These are phyloP conservation scores for Melampsora larici-populina DNA, from an alignment of 1,284 basidiomycete species.

Conservation along the genomic window DNA sequence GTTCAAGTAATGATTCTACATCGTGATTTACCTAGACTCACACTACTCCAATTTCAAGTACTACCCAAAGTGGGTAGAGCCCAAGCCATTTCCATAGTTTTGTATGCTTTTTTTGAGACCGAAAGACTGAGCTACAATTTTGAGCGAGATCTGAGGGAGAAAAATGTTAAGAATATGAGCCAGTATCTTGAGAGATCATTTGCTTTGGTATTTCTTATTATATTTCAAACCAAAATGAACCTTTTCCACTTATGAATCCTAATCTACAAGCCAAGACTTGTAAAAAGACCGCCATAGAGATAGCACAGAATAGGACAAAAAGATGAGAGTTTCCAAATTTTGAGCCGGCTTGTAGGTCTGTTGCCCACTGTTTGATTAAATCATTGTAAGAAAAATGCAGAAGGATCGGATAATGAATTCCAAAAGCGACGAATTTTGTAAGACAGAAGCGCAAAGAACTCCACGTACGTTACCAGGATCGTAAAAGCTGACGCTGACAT, in stretches of 20 bases:
- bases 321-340: conserved; percentile 26
- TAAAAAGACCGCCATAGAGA: conserved; percentile 33
- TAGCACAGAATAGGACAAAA: conserved; percentile 17
- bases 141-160: conserved; percentile 32
- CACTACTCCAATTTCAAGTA: conserved; percentile 30
- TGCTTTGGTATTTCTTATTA: background rate
- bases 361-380: conserved; percentile 16
- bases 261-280: conserved; percentile 29
- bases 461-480: conserved; percentile 28
- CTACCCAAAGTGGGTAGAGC: conserved; percentile 24
- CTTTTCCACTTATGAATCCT: conserved; percentile 32
- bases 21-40: background rate
- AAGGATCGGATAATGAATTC: background rate
- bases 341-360: conserved; percentile 23
- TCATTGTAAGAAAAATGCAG: background rate
- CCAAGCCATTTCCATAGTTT: background rate
- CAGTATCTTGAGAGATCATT: background rate
- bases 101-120: background rate
- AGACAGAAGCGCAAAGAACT: background rate
- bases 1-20: background rate
- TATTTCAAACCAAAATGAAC: conserved; percentile 45
- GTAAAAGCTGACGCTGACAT: background rate
- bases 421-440: background rate
- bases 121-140: conserved; percentile 13
- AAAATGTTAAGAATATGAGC: conserved; percentile 13